These are phyloP conservation scores for Aspergillus pseudoglaucus DNA, from an alignment of 2,329 filamentous ascomycete genomes.

Conservation along the genomic window DNA sequence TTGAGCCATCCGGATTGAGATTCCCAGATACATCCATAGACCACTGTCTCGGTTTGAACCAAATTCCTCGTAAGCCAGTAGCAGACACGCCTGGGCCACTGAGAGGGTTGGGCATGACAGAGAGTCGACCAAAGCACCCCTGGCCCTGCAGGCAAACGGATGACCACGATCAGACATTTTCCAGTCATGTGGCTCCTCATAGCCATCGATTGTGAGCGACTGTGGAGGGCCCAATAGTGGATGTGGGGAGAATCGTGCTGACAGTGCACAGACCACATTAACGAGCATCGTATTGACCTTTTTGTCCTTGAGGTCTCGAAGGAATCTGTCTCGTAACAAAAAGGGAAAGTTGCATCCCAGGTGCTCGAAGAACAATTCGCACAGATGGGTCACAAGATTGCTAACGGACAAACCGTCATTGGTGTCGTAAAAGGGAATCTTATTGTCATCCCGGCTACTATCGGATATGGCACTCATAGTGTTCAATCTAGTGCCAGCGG, in stretches of 20 bases:
- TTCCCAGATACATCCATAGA: constrained; percentile 87
- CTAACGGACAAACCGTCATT: constrained; percentile 65
- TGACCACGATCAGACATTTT: constrained; percentile 63
- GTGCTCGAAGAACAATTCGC: constrained; percentile 73
- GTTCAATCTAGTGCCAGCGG: constrained; percentile 13
- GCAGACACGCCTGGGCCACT: constrained; percentile 73
- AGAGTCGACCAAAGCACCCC: constrained; percentile 73
- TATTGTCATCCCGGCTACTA: constrained; percentile 25
- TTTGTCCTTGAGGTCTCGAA: constrained; percentile 72
- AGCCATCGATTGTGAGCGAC: constrained; percentile 46
- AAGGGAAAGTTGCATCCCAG: constrained; percentile 85
- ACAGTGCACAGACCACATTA: constrained; percentile 75
- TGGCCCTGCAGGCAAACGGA: constrained; percentile 73
- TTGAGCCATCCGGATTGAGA: constrained; percentile 76
- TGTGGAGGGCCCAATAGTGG: constrained; percentile 44
- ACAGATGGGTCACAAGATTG: constrained; percentile 67
- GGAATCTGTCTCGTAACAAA: constrained; percentile 63
- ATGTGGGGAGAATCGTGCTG: constrained; percentile 68
- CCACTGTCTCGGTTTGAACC: constrained; percentile 83
- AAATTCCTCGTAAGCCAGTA: constrained; percentile 85
- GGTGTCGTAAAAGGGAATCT: constrained; percentile 67
- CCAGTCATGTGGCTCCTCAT: constrained; percentile 23
- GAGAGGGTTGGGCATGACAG: constrained; percentile 77
- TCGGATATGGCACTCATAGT: constrained; percentile 16
- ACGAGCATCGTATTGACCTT: constrained; percentile 77